These are phyloP conservation scores for Ambrosia hybrid DNA, from an alignment of 140 eudicot species.

Conservation along the genomic window DNA sequence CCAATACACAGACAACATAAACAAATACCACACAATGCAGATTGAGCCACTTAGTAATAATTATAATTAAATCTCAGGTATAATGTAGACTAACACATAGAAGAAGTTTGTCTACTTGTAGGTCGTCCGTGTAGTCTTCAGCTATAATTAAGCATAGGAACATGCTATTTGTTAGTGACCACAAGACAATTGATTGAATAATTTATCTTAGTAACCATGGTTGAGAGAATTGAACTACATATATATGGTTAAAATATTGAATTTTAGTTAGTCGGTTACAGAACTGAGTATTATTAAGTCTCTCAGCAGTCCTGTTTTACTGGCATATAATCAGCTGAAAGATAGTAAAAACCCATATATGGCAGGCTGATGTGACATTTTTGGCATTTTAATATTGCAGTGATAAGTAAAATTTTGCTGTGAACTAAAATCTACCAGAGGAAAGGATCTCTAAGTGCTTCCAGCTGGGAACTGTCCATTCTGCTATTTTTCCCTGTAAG, in stretches of 20 bases:
- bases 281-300: background rate
- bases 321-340: conserved; percentile 12
- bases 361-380: background rate
- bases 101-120: too few relatives aligned
- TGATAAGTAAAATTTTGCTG: background rate
- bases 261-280: background rate
- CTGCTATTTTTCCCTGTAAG: background rate
- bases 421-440: background rate
- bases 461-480: background rate
- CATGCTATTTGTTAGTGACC: background rate
- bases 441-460: background rate
- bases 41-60: background rate
- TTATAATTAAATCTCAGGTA: too few relatives aligned
- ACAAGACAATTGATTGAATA: conserved; percentile 1
- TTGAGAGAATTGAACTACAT: background rate
- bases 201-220: background rate
- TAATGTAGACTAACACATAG: too few relatives aligned
- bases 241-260: background rate
- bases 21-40: conserved; percentile 14
- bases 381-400: background rate
- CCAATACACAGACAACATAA: conserved; percentile 7
- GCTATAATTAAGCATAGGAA: conserved; percentile 1
- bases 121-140: conserved; percentile 4
- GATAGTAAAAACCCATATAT: conserved; percentile 5
- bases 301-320: background rate